phyloP scores from a whole-genome alignment of 1,139 yeast species.

The Saccharomycopsis hybrid region DNA sequence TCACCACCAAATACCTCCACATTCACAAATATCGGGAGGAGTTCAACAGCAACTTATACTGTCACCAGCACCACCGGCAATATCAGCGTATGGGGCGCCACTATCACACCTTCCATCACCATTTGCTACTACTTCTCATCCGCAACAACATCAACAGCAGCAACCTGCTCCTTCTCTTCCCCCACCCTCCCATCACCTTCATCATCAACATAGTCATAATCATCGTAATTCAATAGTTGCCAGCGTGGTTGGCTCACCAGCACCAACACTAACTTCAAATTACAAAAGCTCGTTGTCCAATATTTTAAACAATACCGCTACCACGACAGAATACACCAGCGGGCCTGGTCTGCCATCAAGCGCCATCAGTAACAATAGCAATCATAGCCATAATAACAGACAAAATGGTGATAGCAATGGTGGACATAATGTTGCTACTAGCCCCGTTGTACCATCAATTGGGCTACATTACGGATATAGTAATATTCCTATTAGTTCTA shows the following conservation, averaged over 20 bases:
- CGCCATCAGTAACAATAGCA: too few species aligned
- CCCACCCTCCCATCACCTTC: too few species aligned
- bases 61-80: background rate
- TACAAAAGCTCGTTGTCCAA: conserved; percentile 10
- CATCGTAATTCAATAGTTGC: too few species aligned
- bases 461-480: background rate
- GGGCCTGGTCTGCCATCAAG: too few species aligned
- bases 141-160: background rate
- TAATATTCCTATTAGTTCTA: background rate
- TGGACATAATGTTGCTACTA: too few species aligned
- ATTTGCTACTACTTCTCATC: background rate
- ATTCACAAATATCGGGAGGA: background rate
- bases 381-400: background rate
- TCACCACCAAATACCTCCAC: background rate
- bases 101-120: conserved; percentile 4
- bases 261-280: background rate
- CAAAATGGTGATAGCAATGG: too few species aligned
- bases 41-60: too few species aligned
- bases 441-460: too few species aligned
- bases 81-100: background rate
- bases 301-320: conserved; percentile 8
- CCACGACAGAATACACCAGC: too few species aligned
- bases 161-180: too few species aligned
- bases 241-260: too few species aligned
- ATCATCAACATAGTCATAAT: too few species aligned